Evolutionary conservation across 495 filamentous ascomycete species (phyloP).

Genomic region (Penicillium alfredii): DNA sequence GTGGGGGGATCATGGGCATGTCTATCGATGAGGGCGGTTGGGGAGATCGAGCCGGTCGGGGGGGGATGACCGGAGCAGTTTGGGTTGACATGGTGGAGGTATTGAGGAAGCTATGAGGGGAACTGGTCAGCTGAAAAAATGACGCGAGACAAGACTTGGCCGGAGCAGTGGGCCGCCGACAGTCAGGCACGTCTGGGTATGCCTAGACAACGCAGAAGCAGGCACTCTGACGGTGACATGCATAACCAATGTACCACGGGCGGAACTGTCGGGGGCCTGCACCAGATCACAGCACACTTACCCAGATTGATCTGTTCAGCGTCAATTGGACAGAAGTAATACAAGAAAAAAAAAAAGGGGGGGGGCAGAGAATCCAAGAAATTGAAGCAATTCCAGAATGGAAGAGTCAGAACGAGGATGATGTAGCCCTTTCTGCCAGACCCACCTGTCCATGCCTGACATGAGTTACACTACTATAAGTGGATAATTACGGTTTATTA

Average conservation of each 20-base stretch:
- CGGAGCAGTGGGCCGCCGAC: no score
- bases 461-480: no score
- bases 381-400: not conserved
- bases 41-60: constrained; percentile 48
- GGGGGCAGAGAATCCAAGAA: not conserved
- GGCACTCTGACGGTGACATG: no score
- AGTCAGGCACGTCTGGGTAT: no score
- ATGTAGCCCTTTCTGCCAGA: not conserved
- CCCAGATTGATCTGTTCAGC: no score
- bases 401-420: not conserved
- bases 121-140: not conserved
- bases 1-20: constrained; percentile 57
- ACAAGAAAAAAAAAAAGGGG: not conserved
- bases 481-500: no score
- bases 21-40: constrained; percentile 29
- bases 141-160: no score
- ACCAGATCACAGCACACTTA: no score
- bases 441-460: not conserved
- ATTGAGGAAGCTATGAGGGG: constrained; percentile 15
- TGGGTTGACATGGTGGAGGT: constrained; percentile 43
- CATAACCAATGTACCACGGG: no score
- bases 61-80: constrained; percentile 40
- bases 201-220: no score
- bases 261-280: no score
- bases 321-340: not conserved